Percentiles rank a stretch among this genome's conserved stretches.
phyloP scores from a whole-genome alignment of 108 stramenopile species.

The Cyclotella baltica region DNA sequence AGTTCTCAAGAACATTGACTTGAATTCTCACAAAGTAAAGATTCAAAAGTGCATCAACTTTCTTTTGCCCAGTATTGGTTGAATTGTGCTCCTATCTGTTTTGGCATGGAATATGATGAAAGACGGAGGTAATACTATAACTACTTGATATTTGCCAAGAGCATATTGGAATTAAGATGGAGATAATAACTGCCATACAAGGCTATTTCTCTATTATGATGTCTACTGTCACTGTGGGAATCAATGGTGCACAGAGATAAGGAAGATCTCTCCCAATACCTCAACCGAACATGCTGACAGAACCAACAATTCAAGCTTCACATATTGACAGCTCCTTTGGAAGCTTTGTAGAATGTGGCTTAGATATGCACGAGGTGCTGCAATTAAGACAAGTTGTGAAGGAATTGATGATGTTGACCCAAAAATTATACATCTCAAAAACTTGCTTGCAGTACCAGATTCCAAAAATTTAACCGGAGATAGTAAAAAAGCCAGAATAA shows the following conservation, averaged over 20 bases:
- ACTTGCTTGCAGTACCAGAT: background rate
- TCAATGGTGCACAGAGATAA: background rate
- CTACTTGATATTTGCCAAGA: background rate
- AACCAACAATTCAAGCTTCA: background rate
- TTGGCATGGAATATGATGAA: conserved; percentile 1
- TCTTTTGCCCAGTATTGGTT: background rate
- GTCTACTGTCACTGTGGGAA: background rate
- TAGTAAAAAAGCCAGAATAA: background rate
- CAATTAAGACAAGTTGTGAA: background rate
- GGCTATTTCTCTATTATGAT: background rate
- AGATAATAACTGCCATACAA: background rate
- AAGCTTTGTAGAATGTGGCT: background rate
- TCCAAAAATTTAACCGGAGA: background rate
- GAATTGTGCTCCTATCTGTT: background rate
- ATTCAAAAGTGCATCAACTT: background rate
- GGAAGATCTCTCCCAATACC: background rate
- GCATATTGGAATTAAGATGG: background rate
- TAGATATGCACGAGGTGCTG: background rate
- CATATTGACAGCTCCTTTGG: background rate
- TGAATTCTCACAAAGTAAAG: background rate
- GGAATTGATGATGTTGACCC: background rate
- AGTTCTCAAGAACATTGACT: background rate
- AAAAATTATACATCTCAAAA: background rate
- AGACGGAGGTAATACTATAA: conserved; percentile 4
- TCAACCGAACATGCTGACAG: background rate